Evolutionary conservation across 495 filamentous ascomycete genomes (phyloP).

Genomic region (Lophiostoma macrostomum): DNA sequence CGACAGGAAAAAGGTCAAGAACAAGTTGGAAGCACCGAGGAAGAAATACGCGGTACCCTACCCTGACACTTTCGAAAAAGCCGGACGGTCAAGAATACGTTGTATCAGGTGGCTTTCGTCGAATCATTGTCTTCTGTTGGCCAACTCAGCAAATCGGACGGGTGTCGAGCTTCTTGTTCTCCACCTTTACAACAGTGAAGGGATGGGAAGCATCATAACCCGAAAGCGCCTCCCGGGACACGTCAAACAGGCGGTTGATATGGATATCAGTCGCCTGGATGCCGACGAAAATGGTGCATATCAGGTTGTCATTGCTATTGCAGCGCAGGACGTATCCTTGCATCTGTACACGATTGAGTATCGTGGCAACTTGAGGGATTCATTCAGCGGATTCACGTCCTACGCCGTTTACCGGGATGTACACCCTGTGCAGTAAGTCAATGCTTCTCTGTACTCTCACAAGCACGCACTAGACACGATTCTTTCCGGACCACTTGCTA

Average conservation of each 20-base stretch:
- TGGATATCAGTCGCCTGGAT: slow-evolving; percentile 68
- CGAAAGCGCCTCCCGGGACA: slow-evolving; percentile 55
- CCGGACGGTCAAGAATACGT: slow-evolving; percentile 38
- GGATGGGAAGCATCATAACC: slow-evolving; percentile 40
- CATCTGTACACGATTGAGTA: slow-evolving; percentile 70
- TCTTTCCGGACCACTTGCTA: neutral
- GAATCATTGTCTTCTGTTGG: slow-evolving; percentile 41
- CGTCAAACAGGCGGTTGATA: slow-evolving; percentile 64
- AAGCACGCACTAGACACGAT: neutral
- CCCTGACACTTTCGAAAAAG: slow-evolving; percentile 43
- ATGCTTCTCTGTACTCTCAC: neutral
- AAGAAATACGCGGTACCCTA: slow-evolving; percentile 60
- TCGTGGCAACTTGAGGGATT: slow-evolving; percentile 46
- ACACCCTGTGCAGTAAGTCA: slow-evolving; percentile 63
- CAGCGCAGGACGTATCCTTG: slow-evolving; percentile 75
- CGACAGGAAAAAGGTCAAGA: slow-evolving; percentile 44
- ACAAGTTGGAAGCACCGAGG: slow-evolving; percentile 53
- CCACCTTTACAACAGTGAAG: slow-evolving; percentile 45
- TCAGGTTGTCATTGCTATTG: slow-evolving; percentile 77
- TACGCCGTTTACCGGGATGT: slow-evolving; percentile 67
- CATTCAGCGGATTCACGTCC: slow-evolving; percentile 54
- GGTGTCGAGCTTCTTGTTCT: slow-evolving; percentile 73
- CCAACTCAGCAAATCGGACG: slow-evolving; percentile 49
- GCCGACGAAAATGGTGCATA: slow-evolving; percentile 49
- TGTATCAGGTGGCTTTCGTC: slow-evolving; percentile 65